A percentile compares a stretch with the other conserved stretches of the same genome.
Conservation (phyloP, 306 rosid species). For the Pyrus communis region DNA sequence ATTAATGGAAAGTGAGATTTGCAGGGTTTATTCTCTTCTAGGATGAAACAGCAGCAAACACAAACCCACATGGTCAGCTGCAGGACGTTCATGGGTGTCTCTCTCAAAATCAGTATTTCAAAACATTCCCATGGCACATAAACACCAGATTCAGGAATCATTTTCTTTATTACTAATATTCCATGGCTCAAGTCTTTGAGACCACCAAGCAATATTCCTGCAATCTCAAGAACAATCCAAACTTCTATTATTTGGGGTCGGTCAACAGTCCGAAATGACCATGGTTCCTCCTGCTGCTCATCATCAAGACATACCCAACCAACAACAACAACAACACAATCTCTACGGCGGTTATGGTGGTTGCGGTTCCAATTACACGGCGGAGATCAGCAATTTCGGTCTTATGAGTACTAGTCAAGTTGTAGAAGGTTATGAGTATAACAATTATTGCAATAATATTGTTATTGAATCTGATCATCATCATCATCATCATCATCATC, state of each 20-base stretch:
- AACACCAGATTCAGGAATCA: background rate
- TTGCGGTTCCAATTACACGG: slow-evolving; percentile 11
- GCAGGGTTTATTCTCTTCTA: slow-evolving; percentile 34
- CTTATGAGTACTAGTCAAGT: slow-evolving; percentile 42
- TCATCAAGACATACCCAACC: slow-evolving; percentile 30
- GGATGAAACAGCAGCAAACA: slow-evolving; percentile 17
- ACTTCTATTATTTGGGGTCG: background rate
- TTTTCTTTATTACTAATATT: background rate
- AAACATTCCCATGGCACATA: slow-evolving; percentile 35
- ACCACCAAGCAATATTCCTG: background rate
- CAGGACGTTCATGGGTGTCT: slow-evolving; percentile 36
- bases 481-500: background rate
- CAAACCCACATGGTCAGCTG: slow-evolving; percentile 18
- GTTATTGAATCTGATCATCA: background rate
- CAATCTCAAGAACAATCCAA: background rate
- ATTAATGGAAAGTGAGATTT: slow-evolving; percentile 89
- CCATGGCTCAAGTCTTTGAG: slow-evolving; percentile 43
- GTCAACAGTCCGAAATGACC: slow-evolving; percentile 43
- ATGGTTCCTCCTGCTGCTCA: slow-evolving; percentile 54
- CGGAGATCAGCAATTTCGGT: slow-evolving; percentile 4
- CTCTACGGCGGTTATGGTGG: slow-evolving; percentile 29
- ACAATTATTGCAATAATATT: background rate
- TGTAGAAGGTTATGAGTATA: slow-evolving; percentile 19
- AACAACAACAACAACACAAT: slow-evolving; percentile 23
- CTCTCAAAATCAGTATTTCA: slow-evolving; percentile 13